Evolutionary conservation across 768 basidiomycete genomes (phyloP), one percentile per base, ranked within the genome.

Genomic region (Rhizopogon vesiculosus): DNA sequence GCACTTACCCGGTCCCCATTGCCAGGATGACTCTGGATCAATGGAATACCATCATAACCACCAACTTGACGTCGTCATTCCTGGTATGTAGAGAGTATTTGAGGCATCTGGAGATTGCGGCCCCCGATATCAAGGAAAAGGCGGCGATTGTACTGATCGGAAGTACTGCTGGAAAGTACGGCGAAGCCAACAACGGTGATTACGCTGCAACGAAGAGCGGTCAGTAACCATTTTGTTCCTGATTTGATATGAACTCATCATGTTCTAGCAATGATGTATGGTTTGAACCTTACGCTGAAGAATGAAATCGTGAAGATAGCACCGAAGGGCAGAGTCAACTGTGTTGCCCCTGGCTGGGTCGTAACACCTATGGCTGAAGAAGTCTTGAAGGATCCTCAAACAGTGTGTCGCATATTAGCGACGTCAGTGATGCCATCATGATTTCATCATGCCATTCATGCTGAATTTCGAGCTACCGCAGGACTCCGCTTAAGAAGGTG

Each of bases 231-330:
- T 5, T 57, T 6, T 6, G 41, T 6, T 9, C 7, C 7, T 16
- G 7, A 42, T 28, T 42, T 51, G 15, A 58, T 18, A 7, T 38
- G 16, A 3, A 15, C 15, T 25, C 7, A 1, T 22, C n/a, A 22
- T 13, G 22, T 45, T 35, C 16, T 18, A 86, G 86, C 81, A 5
- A 76, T 87, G 74, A 88, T 88, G 87, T 85, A 87, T 58, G 89
- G 87, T 1, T 64, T 90, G 35, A 81, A 80, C 3, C 69, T 84
- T 61, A 75, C 82, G 5, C 74, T 90, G 60, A 90, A 91, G 71
- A 91, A 90, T 66, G 88, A 91, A 69, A 89, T 90, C 53, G 88
- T 91, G 44, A 81, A 82, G 68, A 80, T 89, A 56, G 87, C 87
- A 0, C 85, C 87, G 0, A 76, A 68, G 53, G 89, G 80, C 0